phyloP scores from a whole-genome alignment of 2,329 filamentous ascomycete species.

The Coniosporium tulheliwenetii region DNA sequence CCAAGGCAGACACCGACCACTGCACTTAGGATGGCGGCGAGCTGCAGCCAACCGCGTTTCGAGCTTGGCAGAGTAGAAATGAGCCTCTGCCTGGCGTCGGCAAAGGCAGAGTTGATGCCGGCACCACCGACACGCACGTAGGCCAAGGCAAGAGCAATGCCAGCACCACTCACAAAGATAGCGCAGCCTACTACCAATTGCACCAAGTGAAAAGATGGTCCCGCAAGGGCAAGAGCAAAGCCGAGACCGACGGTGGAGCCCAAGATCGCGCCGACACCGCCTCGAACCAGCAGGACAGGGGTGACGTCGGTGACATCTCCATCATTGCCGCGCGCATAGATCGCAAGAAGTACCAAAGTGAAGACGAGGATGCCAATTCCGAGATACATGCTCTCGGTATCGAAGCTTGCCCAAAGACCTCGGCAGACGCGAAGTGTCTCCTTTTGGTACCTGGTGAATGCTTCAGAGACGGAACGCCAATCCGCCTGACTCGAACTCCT shows the following conservation, averaged over 20 bases:
- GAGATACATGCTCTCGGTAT: slow-evolving; percentile 69
- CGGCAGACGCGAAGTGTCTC: slow-evolving; percentile 69
- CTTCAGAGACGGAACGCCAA: slow-evolving; percentile 30
- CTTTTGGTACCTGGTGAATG: slow-evolving; percentile 59
- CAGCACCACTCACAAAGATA: slow-evolving; percentile 13
- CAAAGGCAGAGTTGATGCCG: slow-evolving; percentile 8
- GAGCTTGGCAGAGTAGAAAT: background rate
- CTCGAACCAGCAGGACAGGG: slow-evolving; percentile 34
- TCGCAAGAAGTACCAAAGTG: slow-evolving; percentile 51
- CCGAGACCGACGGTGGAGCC: slow-evolving; percentile 24
- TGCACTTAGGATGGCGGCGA: no score
- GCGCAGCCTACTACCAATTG: slow-evolving; percentile 16
- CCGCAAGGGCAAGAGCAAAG: no score
- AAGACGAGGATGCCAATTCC: slow-evolving; percentile 58
- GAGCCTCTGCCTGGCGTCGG: background rate
- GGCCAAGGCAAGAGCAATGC: background rate
- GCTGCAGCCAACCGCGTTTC: no score
- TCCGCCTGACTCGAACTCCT: slow-evolving; percentile 19
- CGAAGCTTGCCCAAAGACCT: slow-evolving; percentile 80
- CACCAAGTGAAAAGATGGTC: no score
- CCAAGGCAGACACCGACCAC: slow-evolving; percentile 8
- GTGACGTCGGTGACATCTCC: slow-evolving; percentile 38
- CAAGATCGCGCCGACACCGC: slow-evolving; percentile 30
- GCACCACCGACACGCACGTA: no score
- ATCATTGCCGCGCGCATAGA: slow-evolving; percentile 51